Conservation (phyloP, 2,329 filamentous ascomycete species). For the Colletotrichum sp. region DNA sequence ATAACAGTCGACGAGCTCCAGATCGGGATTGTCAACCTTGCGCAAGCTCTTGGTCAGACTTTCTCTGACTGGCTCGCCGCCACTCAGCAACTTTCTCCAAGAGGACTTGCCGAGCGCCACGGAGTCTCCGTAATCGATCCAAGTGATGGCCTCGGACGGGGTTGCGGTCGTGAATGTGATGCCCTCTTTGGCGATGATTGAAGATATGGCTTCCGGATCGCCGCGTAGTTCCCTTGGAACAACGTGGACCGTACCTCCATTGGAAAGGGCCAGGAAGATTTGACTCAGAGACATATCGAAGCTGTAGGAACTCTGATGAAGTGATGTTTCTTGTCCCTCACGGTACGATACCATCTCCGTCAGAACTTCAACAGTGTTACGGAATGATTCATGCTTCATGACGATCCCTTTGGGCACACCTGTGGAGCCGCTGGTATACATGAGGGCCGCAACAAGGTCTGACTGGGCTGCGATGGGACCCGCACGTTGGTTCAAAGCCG, state of each 20-base stretch:
- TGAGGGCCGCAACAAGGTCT: slow-evolving; percentile 21
- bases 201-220: slow-evolving; percentile 36
- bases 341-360: not conserved
- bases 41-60: not conserved
- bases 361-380: slow-evolving; percentile 25
- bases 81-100: slow-evolving; percentile 24
- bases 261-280: slow-evolving; percentile 36
- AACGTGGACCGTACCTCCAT: slow-evolving; percentile 40
- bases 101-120: not conserved
- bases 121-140: slow-evolving; percentile 27
- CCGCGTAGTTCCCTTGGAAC: slow-evolving; percentile 31
- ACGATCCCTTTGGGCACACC: slow-evolving; percentile 46
- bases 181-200: slow-evolving; percentile 36
- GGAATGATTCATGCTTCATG: slow-evolving; percentile 32
- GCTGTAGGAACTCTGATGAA: slow-evolving; percentile 42
- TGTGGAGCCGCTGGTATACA: slow-evolving; percentile 38
- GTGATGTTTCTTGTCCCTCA: slow-evolving; percentile 28
- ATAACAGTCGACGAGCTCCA: slow-evolving; percentile 18
- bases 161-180: slow-evolving; percentile 43
- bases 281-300: slow-evolving; percentile 48
- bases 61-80: slow-evolving; percentile 21
- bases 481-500: not conserved
- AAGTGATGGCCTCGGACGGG: slow-evolving; percentile 44
- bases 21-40: slow-evolving; percentile 19
- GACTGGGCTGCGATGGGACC: not conserved